Conservation (phyloP, 306 rosid genomes). For the Lotus japonicus region DNA sequence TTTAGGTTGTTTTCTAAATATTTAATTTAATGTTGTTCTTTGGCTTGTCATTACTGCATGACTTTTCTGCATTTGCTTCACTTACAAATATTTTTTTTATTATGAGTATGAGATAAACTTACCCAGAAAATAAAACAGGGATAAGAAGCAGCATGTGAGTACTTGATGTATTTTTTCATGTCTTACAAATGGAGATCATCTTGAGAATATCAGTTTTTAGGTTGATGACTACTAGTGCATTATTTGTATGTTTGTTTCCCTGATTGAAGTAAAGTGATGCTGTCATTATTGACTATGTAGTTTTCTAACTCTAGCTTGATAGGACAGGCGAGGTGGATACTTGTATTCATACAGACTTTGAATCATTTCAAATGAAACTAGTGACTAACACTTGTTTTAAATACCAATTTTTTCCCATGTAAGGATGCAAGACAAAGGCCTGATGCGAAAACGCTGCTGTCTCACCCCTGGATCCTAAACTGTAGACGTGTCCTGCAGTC, state of each 20-base stretch:
- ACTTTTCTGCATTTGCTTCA: background rate
- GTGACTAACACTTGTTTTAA: constrained; percentile 14
- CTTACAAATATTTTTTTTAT: background rate
- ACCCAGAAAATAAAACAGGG: background rate
- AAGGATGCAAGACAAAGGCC: constrained; percentile 99
- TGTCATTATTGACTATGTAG: constrained; percentile 5
- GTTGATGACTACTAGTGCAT: background rate
- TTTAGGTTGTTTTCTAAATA: background rate
- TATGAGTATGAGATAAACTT: background rate
- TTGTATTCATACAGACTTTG: background rate
- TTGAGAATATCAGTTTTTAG: too few relatives aligned
- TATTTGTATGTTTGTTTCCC: background rate
- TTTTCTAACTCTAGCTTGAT: background rate
- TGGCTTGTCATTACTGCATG: background rate
- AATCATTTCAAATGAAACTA: constrained; percentile 2
- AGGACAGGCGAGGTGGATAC: constrained; percentile 7
- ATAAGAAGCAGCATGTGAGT: background rate
- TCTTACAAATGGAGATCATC: too few relatives aligned
- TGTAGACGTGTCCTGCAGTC: constrained; percentile 81
- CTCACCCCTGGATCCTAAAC: constrained; percentile 95
- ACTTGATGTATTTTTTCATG: background rate
- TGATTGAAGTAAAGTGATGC: background rate
- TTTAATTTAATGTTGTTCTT: background rate
- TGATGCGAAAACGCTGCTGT: constrained; percentile 90
- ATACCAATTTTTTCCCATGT: constrained; percentile 27